A percentile compares a stretch with the other conserved stretches of the same genome.
Evolutionary conservation across 495 filamentous ascomycete species (phyloP).

Genomic region (Penicillium herquei): DNA sequence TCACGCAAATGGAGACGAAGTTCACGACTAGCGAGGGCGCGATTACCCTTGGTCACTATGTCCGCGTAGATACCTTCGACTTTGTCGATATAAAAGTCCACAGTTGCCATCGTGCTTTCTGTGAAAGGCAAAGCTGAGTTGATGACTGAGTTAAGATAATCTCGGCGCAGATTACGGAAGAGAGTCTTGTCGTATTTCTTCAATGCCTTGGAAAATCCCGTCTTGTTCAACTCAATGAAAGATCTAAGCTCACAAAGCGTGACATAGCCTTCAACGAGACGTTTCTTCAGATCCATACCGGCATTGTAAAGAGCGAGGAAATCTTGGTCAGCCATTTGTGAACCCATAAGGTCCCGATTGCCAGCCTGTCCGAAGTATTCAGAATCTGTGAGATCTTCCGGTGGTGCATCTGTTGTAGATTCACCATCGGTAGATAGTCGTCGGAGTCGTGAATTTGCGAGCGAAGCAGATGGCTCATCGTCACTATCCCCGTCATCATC

Average conservation of each 20-base stretch:
- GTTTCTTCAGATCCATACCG: slow-evolving; percentile 86
- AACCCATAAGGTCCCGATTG: slow-evolving; percentile 33
- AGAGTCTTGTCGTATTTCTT: slow-evolving; percentile 99
- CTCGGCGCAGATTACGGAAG: slow-evolving; percentile 69
- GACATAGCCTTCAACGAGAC: slow-evolving; percentile 82
- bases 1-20: slow-evolving; percentile 89
- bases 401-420: slow-evolving; percentile 39
- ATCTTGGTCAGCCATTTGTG: slow-evolving; percentile 74
- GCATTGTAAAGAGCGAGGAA: slow-evolving; percentile 70
- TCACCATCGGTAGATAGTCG: slow-evolving; percentile 30
- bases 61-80: slow-evolving; percentile 80
- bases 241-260: slow-evolving; percentile 94
- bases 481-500: slow-evolving; percentile 57
- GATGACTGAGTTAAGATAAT: slow-evolving; percentile 73
- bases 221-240: slow-evolving; percentile 93
- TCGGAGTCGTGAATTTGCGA: slow-evolving; percentile 11
- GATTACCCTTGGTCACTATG: slow-evolving; percentile 77
- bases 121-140: slow-evolving; percentile 74
- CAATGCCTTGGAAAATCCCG: slow-evolving; percentile 90
- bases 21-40: slow-evolving; percentile 71
- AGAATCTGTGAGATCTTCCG: slow-evolving; percentile 45
- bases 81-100: slow-evolving; percentile 67
- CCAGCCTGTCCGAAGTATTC: slow-evolving; percentile 26
- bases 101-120: slow-evolving; percentile 60
- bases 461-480: slow-evolving; percentile 25